These are phyloP conservation scores for Epichloe brachyelytri DNA, from an alignment of 2,329 filamentous ascomycete genomes.

Conservation along the genomic window DNA sequence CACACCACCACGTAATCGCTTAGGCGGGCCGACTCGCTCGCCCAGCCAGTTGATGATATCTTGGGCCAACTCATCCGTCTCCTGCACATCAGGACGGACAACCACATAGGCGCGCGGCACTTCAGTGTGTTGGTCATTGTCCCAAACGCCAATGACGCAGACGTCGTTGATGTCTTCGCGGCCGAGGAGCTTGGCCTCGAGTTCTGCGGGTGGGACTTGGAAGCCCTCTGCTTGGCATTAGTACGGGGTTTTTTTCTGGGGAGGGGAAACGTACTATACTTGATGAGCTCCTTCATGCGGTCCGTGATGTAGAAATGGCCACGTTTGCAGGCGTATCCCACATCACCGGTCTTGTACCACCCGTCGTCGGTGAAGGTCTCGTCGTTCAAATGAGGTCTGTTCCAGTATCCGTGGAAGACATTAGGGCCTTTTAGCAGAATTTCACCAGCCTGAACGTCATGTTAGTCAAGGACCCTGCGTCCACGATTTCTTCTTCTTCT, in stretches of 20 bases:
- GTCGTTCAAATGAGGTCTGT: constrained; percentile 56
- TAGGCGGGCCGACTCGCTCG: constrained; percentile 49
- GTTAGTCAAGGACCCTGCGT: background rate
- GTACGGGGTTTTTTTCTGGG: constrained; percentile 8
- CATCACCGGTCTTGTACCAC: constrained; percentile 84
- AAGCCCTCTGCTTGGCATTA: constrained; percentile 43
- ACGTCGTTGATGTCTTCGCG: constrained; percentile 39
- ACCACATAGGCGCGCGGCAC: constrained; percentile 42
- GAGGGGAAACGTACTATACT: constrained; percentile 29
- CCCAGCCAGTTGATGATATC: constrained; percentile 29
- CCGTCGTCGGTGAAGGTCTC: constrained; percentile 64
- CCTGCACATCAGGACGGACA: constrained; percentile 21
- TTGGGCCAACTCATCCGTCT: constrained; percentile 19
- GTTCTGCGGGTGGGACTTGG: constrained; percentile 56
- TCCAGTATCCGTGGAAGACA: constrained; percentile 66
- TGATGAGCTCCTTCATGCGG: constrained; percentile 56
- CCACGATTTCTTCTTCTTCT: background rate
- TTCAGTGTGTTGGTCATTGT: constrained; percentile 49
- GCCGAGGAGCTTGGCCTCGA: constrained; percentile 37
- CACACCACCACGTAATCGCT: constrained; percentile 59
- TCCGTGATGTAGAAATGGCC: constrained; percentile 88
- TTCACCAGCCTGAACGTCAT: constrained; percentile 33
- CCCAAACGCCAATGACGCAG: constrained; percentile 50
- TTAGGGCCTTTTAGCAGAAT: constrained; percentile 71
- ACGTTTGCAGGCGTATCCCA: constrained; percentile 63